Evolutionary conservation across 2,329 filamentous ascomycete genomes (phyloP), one percentile per base, ranked within the genome.

Genomic region (Elsinoe australis): DNA sequence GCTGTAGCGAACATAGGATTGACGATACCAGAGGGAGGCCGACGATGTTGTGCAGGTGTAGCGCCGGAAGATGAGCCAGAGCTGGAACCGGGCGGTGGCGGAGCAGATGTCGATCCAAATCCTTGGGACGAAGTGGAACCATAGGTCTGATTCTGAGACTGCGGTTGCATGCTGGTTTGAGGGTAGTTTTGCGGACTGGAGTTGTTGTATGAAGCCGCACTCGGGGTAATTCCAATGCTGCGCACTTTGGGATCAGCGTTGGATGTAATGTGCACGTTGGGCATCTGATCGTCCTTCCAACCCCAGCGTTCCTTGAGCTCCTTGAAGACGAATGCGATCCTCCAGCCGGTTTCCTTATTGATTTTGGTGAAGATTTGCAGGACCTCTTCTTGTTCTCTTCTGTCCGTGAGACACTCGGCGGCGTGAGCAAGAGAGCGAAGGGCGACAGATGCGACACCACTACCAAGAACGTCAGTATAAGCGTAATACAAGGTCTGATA

Each of bases 391-490:
- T 94, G 88, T 55, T 95, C 85, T 21, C 74, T 70, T 3, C 74
- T 73, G 46, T 80, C 73, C 0, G 76, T 78, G 3, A 96, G 71
- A 44, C 82, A 82, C 57, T 85, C 79, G 5, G 83, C 83, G 2
- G 86, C 86, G 49, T 92, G 83, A 31, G 82, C 80, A 5, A 95
- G 72, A 26, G 84, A 87, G 7, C 85, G 83, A 31, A 92, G 78
- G 2, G 86, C 86, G 7, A 94, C 81, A 42, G 79, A 84, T 7
- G 84, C 80, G 24, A 95, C 80, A 21, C 85, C 86, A 19, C 76
- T 75, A 51, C 12, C 6, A 21, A 42, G 3, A 15, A 15, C 10
- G 50, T 52, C 26, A 32, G 29, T 24, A 19, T 9, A 29, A 7
- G 4, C 6, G 14, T 17, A 38, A 12, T 8, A 15, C 18, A 31